phyloP scores from a whole-genome alignment of 805 yeast species.

The Lipomyces chichibuensis region DNA sequence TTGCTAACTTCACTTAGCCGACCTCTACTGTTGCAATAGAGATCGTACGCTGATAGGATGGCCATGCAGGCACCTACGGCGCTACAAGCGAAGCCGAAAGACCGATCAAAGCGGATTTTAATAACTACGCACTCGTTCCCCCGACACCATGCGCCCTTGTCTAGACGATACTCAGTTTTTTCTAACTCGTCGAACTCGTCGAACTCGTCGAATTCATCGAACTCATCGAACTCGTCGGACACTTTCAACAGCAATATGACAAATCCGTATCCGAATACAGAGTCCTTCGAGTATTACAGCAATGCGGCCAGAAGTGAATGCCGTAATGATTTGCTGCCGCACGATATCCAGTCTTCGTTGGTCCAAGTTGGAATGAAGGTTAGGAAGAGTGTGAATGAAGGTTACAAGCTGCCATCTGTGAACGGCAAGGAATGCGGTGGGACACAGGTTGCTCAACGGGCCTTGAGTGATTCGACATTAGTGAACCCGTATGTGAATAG shows the following conservation, averaged over 20 bases:
- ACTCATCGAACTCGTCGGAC: not conserved
- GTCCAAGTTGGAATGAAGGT: constrained; percentile 32
- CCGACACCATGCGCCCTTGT: constrained; percentile 25
- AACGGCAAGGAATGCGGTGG: not conserved
- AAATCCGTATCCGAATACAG: constrained; percentile 10
- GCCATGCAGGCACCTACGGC: not conserved
- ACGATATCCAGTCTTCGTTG: constrained; percentile 25
- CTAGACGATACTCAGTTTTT: constrained; percentile 21
- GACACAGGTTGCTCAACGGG: constrained; percentile 7
- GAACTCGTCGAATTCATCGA: not conserved
- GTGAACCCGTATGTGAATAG: constrained; percentile 13
- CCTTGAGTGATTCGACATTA: constrained; percentile 8
- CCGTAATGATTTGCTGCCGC: constrained; percentile 4
- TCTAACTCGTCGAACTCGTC: not conserved
- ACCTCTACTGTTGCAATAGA: not conserved
- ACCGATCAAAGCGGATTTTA: constrained; percentile 24
- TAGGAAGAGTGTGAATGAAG: constrained; percentile 31
- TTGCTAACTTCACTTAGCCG: not conserved
- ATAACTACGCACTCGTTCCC: constrained; percentile 29
- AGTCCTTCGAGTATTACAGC: constrained; percentile 14
- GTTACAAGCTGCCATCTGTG: constrained; percentile 26
- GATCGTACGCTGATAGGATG: not conserved
- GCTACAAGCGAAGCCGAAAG: not conserved
- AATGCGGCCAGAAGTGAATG: constrained; percentile 11
- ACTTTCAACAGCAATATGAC: not conserved